Conservation (phyloP, 441 rosid genomes). For the Aleurites moluccanus region DNA sequence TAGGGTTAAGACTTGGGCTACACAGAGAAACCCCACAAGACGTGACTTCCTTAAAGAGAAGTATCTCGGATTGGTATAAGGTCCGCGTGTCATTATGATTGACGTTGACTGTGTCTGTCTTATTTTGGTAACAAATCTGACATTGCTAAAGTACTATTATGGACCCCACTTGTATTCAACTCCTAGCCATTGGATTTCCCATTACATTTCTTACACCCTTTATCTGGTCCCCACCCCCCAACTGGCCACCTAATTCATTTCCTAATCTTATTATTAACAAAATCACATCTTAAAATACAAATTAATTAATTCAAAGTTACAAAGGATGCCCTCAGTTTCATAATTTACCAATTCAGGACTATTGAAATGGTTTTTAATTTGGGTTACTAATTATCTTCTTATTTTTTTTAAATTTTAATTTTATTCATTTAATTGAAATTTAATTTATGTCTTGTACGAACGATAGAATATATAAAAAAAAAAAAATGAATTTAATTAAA, state of each 20-base stretch:
- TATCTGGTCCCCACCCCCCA: slow-evolving; percentile 1
- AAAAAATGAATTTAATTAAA: no score
- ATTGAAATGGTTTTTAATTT: not conserved
- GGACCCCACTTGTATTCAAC: slow-evolving; percentile 18
- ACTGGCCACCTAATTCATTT: not conserved
- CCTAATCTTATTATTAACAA: not conserved
- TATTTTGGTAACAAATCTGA: slow-evolving; percentile 37
- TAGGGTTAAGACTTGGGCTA: slow-evolving; percentile 12
- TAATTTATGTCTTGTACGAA: no score
- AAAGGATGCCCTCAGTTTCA: not conserved
- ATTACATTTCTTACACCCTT: not conserved
- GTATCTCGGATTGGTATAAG: slow-evolving; percentile 35
- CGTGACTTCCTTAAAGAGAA: slow-evolving; percentile 56
- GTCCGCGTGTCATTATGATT: slow-evolving; percentile 51
- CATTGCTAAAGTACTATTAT: slow-evolving; percentile 18
- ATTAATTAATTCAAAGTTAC: not conserved
- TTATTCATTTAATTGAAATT: no score
- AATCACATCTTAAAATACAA: not conserved
- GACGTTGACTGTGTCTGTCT: slow-evolving; percentile 56
- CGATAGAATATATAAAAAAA: no score
- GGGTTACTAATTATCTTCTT: not conserved
- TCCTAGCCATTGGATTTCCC: slow-evolving; percentile 11
- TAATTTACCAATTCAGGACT: not conserved
- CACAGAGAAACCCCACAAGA: slow-evolving; percentile 42
- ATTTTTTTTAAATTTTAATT: no score